These are phyloP conservation scores for Ophiostoma sp. DNA, from an alignment of 2,329 filamentous ascomycete genomes.

Conservation along the genomic window DNA sequence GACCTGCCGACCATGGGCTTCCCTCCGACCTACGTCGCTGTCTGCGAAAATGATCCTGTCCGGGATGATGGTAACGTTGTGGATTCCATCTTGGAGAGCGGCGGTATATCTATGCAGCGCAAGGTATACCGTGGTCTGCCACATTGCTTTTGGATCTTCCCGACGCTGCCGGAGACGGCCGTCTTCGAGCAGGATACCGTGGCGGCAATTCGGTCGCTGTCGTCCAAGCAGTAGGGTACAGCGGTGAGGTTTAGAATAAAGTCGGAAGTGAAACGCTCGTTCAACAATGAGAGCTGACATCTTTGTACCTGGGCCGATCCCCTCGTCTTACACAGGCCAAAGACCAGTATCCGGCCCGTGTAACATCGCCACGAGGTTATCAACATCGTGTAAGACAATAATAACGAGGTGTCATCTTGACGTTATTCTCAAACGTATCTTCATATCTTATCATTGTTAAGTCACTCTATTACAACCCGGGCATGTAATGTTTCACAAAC, in stretches of 20 bases:
- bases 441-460: neutral
- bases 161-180: slow-evolving; percentile 5
- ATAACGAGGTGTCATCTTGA: neutral
- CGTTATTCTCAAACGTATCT: neutral
- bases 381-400: neutral
- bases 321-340: neutral
- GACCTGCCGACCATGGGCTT: neutral
- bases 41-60: neutral
- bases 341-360: neutral
- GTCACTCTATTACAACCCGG: neutral
- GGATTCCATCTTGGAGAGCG: neutral
- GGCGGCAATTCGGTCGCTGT: neutral
- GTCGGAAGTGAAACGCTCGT: neutral
- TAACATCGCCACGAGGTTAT: neutral
- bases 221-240: neutral
- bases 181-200: slow-evolving; percentile 4
- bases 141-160: slow-evolving; percentile 22
- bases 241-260: too few relatives aligned
- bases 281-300: neutral
- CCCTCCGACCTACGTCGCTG: neutral
- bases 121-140: neutral
- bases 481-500: neutral
- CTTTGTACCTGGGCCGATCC: neutral
- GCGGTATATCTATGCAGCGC: neutral
- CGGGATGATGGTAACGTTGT: neutral